A percentile compares a stretch with the other conserved stretches of the same genome.
phyloP scores from a whole-genome alignment of 768 basidiomycete species.

The Tricholoma hemisulphureum region DNA sequence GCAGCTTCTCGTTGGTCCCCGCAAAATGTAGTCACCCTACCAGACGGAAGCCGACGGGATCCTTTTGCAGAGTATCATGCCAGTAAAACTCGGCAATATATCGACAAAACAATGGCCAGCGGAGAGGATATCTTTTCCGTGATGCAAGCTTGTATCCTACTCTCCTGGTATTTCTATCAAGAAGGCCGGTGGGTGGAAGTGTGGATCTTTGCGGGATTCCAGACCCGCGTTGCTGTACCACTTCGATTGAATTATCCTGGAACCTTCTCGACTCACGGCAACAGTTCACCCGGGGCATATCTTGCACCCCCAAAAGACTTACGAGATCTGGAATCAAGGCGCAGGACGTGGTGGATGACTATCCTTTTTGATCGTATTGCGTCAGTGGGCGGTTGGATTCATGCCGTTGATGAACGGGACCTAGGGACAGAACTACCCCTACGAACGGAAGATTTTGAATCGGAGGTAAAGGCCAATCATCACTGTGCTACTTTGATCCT shows the following conservation, averaged over 20 bases:
- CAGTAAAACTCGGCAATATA: conserved; percentile 81
- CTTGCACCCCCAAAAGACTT: conserved; percentile 75
- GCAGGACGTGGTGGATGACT: conserved; percentile 91
- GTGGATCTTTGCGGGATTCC: conserved; percentile 87
- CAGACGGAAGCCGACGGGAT: conserved; percentile 78
- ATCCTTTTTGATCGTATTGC: conserved; percentile 82
- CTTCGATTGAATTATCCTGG: conserved; percentile 84
- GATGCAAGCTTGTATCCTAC: conserved; percentile 81
- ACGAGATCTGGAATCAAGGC: conserved; percentile 72
- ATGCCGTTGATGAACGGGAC: conserved; percentile 80
- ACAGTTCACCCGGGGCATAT: conserved; percentile 73
- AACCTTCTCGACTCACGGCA: conserved; percentile 69
- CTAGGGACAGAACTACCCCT: conserved; percentile 82
- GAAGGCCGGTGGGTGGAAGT: conserved; percentile 90
- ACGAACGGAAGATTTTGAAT: conserved; percentile 72
- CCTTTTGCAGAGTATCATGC: conserved; percentile 87
- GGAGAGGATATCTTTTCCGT: conserved; percentile 85
- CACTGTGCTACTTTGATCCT: not conserved
- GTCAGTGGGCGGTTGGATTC: conserved; percentile 82
- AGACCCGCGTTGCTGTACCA: conserved; percentile 78
- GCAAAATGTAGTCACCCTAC: conserved; percentile 59
- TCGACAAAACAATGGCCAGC: conserved; percentile 87
- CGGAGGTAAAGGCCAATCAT: conserved; percentile 48
- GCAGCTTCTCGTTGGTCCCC: conserved; percentile 83
- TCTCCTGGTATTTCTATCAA: conserved; percentile 90